Conservation (phyloP, 2,329 filamentous ascomycete species). For the Colletotrichum lupini region DNA sequence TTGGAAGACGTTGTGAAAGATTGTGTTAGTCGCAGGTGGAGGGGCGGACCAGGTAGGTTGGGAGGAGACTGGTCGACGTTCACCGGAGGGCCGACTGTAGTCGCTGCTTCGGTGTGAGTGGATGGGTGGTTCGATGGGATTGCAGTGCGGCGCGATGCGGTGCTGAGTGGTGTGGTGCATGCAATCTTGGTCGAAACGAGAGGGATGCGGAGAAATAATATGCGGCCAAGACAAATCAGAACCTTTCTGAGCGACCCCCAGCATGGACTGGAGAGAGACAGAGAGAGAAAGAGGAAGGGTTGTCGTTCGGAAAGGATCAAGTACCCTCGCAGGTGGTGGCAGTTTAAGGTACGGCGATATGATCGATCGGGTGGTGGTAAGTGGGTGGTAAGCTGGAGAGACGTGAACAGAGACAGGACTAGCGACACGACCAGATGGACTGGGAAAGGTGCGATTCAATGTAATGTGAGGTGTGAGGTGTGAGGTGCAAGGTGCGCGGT, state of each 20-base stretch:
- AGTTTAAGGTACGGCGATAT: conserved; percentile 3
- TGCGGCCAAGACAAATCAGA: conserved; percentile 7
- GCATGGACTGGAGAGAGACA: neutral
- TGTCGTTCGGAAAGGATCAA: neutral
- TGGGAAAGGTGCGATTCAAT: neutral
- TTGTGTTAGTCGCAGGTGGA: conserved; percentile 7
- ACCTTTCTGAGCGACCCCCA: conserved; percentile 1
- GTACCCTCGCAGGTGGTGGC: conserved; percentile 12
- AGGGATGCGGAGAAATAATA: conserved; percentile 23
- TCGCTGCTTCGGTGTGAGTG: neutral
- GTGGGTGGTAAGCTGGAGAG: neutral
- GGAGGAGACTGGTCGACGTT: neutral
- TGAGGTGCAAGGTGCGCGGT: neutral
- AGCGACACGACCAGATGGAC: neutral
- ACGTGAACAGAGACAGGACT: neutral
- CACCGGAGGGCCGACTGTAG: neutral
- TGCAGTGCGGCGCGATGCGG: neutral
- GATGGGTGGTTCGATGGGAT: neutral
- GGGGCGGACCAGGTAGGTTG: conserved; percentile 16
- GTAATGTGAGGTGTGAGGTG: neutral
- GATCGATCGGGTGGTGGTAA: conserved; percentile 2
- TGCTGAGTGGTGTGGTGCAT: neutral
- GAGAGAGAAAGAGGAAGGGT: neutral
- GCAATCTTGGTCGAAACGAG: neutral
- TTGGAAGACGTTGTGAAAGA: neutral